These are phyloP conservation scores for Colletotrichum salicis DNA, from an alignment of 2,329 filamentous ascomycete genomes.

Conservation along the genomic window DNA sequence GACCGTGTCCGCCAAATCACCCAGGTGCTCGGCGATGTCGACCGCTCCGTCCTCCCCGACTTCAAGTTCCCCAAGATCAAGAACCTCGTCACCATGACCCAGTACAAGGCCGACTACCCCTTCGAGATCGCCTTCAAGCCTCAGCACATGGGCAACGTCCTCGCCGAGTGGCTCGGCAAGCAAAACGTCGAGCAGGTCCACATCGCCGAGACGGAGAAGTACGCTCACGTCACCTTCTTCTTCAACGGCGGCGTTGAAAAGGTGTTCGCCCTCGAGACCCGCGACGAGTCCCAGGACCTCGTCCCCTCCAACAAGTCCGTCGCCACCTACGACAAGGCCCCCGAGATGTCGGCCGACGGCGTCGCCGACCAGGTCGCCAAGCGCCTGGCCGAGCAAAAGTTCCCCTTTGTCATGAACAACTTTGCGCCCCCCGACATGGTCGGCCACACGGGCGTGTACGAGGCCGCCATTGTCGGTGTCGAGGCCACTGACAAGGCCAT, in stretches of 20 bases:
- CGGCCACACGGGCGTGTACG: conserved; percentile 96
- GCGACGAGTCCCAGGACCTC: conserved; percentile 81
- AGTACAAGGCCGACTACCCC: conserved; percentile 95
- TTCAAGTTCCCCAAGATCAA: conserved; percentile 94
- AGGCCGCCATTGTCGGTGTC: conserved; percentile 87
- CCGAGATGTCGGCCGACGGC: conserved; percentile 92
- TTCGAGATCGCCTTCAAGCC: conserved; percentile 94
- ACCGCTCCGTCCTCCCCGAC: conserved; percentile 89
- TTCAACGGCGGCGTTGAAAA: conserved; percentile 99
- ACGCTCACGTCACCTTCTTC: conserved; percentile 99
- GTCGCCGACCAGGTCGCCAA: conserved; percentile 92
- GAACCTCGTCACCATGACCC: conserved; percentile 92
- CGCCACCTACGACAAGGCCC: conserved; percentile 92
- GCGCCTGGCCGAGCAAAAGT: conserved; percentile 84
- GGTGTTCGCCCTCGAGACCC: conserved; percentile 89
- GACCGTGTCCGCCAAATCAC: conserved; percentile 97
- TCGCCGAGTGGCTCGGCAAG: conserved; percentile 95
- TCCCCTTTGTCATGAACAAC: conserved; percentile 99
- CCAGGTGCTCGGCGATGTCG: conserved; percentile 90
- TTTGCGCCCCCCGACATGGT: conserved; percentile 99
- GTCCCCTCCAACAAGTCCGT: conserved; percentile 92
- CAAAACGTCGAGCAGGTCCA: conserved; percentile 93
- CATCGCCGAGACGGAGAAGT: conserved; percentile 98
- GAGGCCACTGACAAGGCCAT: conserved; percentile 93
- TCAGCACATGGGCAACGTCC: conserved; percentile 96